Base-by-base conservation (phyloP, 768 basidiomycete species). In the Boletus sp. region DNA sequence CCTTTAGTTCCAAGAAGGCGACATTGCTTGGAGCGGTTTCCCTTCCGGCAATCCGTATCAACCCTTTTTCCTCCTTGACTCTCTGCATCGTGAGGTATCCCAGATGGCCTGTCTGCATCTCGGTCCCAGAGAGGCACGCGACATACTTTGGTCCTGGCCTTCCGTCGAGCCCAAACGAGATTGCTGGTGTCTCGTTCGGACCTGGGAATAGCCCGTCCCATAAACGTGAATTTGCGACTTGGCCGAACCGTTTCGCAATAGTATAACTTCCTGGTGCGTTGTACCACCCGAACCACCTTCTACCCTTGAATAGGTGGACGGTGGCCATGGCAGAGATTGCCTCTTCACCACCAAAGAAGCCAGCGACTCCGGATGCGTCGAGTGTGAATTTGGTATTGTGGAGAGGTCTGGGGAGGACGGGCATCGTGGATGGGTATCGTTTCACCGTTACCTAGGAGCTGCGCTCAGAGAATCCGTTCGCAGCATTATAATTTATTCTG, bases 341-440 rank as follows among this genome's bases (percentile, higher is more conserved):
- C 39, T 76, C 74, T 32, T 75, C 72, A 9, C 74, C 75, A 36
- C 75, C 75, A 12, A 75, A 74, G 45, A 75, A 71, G 1, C 72
- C 73, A 5, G 69, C 74, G 3, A 75, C 63, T 5, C 75, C 73
- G 10, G 71, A 67, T 0, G 67, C 32, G 44, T 75, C 63, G 30
- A 73, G 69, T 1, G 12, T 57, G 51, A 70, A 70, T 2, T 32
- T 48, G 1, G 46, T 12, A 2, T 24, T 0, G 0, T 41, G 0
- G 50, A 68, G 60, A 4, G 69, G 62, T n/a, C 6, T 44, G 5
- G 14, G 0, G 20, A 67, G 52, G 54, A 56, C 58, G 35, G 66
- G 66, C 66, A 65, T 67, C n/a, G 18, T 45, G 29, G 36, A 28
- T 29, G 39, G 39, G 49, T 17, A 15, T 47, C 33, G 39, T 11